phyloP scores from a whole-genome alignment of 352 stramenopile species.

The Globisporangium solare region DNA sequence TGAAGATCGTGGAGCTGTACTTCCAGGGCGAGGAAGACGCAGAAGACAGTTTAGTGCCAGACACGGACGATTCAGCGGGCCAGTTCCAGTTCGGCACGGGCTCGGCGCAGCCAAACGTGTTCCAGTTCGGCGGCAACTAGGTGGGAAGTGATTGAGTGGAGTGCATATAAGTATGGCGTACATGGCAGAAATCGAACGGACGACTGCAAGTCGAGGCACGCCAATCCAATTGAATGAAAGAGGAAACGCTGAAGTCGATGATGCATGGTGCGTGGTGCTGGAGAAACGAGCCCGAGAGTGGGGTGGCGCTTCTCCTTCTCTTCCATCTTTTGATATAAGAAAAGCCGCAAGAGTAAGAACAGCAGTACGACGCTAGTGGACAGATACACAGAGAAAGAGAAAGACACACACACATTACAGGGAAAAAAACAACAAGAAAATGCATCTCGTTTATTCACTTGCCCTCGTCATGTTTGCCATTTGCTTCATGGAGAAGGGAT shows the following conservation, averaged over 20 bases:
- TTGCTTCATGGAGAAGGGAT: not conserved
- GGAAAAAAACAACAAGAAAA: not conserved
- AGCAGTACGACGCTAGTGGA: not conserved
- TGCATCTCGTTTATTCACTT: not conserved
- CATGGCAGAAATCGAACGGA: conserved; percentile 5
- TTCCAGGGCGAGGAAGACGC: conserved; percentile 98
- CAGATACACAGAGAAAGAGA: not conserved
- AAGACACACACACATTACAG: too few relatives aligned
- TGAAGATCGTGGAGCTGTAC: conserved; percentile 97
- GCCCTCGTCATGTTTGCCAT: too few relatives aligned
- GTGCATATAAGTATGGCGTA: conserved; percentile 14
- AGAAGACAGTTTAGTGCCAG: conserved; percentile 78
- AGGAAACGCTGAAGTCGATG: conserved; percentile 1
- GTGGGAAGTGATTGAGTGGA: conserved; percentile 20
- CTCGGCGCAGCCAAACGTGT: conserved; percentile 66
- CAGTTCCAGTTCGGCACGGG: conserved; percentile 78
- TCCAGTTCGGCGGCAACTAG: conserved; percentile 82
- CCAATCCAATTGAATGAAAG: conserved; percentile 7
- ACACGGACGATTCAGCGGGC: conserved; percentile 63
- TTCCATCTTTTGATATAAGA: too few relatives aligned
- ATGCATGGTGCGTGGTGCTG: not conserved
- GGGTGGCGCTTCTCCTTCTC: too few relatives aligned
- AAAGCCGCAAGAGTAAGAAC: not conserved
- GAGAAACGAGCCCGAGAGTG: not conserved
- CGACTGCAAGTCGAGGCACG: not conserved